phyloP scores from a whole-genome alignment of 129 eudicot species.

The Tanacetum coccineum region DNA sequence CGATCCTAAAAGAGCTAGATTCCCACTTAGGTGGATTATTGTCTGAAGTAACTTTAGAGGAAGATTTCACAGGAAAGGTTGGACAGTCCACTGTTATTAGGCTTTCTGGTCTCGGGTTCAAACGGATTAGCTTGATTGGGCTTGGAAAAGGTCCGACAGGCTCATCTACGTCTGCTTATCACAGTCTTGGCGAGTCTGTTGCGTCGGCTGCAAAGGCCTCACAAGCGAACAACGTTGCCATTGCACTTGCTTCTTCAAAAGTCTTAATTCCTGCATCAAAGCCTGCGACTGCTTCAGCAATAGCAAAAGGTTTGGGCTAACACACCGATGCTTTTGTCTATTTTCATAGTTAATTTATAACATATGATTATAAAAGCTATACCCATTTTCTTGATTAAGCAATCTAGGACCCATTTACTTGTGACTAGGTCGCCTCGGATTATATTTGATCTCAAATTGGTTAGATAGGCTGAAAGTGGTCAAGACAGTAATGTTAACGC shows the following conservation, averaged over 20 bases:
- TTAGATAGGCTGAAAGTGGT: too few species aligned
- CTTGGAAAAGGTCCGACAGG: conserved; percentile 55
- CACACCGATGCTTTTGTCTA: too few species aligned
- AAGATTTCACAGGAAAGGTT: conserved; percentile 80
- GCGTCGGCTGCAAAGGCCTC: conserved; percentile 76
- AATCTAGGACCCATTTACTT: too few species aligned
- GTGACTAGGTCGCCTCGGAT: too few species aligned
- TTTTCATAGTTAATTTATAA: too few species aligned
- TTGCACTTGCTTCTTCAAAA: conserved; percentile 73
- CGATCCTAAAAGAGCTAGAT: conserved; percentile 61
- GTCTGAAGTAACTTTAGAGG: conserved; percentile 72
- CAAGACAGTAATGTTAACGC: too few species aligned
- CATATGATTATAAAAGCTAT: too few species aligned
- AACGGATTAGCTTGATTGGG: conserved; percentile 78
- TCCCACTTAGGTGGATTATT: conserved; percentile 64
- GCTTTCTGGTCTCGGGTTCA: conserved; percentile 65
- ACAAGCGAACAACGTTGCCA: conserved; percentile 74
- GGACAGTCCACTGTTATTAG: conserved; percentile 82
- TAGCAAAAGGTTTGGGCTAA: conserved; percentile 57
- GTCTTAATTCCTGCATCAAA: conserved; percentile 59
- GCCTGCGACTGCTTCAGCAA: conserved; percentile 61
- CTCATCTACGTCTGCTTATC: conserved; percentile 43
- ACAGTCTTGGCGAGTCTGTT: conserved; percentile 83
- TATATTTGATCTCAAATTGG: too few species aligned
- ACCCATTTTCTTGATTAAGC: too few species aligned